These are phyloP conservation scores for Sideroxylon spinosum DNA, from an alignment of 179 eudicot species.

Conservation along the genomic window DNA sequence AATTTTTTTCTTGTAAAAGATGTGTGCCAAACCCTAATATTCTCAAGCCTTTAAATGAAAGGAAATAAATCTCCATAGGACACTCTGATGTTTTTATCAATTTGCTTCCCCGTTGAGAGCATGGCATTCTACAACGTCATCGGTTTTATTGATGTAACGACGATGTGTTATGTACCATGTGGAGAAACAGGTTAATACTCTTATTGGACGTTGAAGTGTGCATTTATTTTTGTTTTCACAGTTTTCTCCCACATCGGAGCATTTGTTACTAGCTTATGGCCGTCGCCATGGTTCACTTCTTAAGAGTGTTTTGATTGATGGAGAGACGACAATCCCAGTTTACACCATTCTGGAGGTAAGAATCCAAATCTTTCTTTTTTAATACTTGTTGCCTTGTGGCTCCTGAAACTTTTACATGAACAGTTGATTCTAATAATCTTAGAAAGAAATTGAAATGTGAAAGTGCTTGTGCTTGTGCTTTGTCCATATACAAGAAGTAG, in stretches of 20 bases:
- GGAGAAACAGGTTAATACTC: background rate
- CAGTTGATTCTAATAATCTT: background rate
- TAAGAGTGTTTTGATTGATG: slow-evolving; percentile 66
- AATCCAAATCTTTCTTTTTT: background rate
- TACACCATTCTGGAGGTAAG: slow-evolving; percentile 77
- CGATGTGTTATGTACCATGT: background rate
- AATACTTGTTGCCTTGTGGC: background rate
- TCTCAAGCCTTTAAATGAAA: no score
- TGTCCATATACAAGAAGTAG: no score
- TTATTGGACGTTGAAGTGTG: background rate
- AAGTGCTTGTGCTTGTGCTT: background rate
- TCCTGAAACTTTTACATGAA: background rate
- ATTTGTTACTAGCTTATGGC: slow-evolving; percentile 77
- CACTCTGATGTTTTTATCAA: no score
- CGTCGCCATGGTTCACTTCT: slow-evolving; percentile 86
- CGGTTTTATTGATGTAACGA: background rate
- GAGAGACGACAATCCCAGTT: slow-evolving; percentile 65
- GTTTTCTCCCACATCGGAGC: slow-evolving; percentile 86
- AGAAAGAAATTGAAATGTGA: background rate
- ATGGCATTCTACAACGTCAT: no score
- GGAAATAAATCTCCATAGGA: no score
- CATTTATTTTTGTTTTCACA: slow-evolving; percentile 24
- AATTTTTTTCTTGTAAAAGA: background rate
- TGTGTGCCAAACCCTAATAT: background rate
- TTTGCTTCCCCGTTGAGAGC: no score